Evolutionary conservation across 225 moss, liverwort and hornwort species (phyloP).

Genomic region (Rhytidiadelphus loreus): DNA sequence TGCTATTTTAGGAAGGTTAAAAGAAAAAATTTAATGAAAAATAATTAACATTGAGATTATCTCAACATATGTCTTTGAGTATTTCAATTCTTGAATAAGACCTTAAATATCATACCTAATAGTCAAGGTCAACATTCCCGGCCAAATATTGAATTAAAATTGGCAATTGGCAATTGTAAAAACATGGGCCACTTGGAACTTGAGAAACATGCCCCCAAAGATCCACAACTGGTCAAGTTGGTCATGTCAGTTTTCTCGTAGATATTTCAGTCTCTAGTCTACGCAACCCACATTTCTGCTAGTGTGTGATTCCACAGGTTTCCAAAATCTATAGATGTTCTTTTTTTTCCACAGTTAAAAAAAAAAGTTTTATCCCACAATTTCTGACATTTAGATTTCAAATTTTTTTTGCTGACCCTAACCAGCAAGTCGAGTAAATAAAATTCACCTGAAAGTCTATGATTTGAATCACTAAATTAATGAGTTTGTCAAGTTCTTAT

Average conservation of each 20-base stretch:
- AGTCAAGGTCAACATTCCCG: neutral
- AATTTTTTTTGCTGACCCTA: neutral
- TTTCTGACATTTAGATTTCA: neutral
- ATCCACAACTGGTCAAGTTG: neutral
- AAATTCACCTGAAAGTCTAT: neutral
- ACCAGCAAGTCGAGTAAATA: accelerated
- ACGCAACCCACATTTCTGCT: neutral
- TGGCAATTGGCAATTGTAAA: neutral
- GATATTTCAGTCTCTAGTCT: neutral
- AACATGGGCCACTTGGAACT: accelerated
- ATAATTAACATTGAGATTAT: neutral
- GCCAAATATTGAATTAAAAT: neutral
- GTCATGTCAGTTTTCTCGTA: accelerated
- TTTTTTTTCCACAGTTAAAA: neutral
- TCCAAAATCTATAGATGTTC: neutral
- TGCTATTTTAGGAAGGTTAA: no score
- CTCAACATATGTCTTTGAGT: neutral
- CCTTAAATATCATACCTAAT: neutral
- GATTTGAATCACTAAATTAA: neutral
- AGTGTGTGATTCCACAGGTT: accelerated
- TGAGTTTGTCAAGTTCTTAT: neutral
- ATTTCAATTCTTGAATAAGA: neutral
- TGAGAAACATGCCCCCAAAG: neutral
- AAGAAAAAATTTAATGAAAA: no score
- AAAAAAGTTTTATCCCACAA: neutral